Base-by-base conservation (phyloP, 495 filamentous ascomycete genomes). In the Collariella sp. region DNA sequence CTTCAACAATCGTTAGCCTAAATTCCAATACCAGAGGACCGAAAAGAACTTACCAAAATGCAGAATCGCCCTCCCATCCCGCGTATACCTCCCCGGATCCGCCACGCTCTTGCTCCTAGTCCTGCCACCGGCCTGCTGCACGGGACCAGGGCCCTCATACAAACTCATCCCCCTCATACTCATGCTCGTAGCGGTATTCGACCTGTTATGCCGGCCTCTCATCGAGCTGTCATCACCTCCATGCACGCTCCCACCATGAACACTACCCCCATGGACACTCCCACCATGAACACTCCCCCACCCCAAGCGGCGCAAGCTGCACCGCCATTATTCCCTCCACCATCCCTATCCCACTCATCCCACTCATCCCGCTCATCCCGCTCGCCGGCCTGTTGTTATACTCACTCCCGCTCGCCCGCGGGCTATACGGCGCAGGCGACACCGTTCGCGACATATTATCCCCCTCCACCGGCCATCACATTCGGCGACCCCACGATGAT, bases 41-140 rank as follows among this genome's bases (percentile, higher is more conserved):
- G 38, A 23, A 12, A 40, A 26, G 12, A 38, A 76, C 89, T 83
- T 78, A 96, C 93, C 86, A 70, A 88, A 96, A 71, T 95, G 87
- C 63, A 99, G 64, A 62, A 97, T 91, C 42, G 85, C 82, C 53
- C 87, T 81, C 26, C 93, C 94, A 65, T 96, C 91, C 58, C 82
- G 80, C 33, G 87, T 91, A 61, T 91, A 88, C 54, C 84, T 72
- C 12, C 72, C 75, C 29, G 76, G 80, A 63, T 84, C 83, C 33
- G 83, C 88, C 55, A 89, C 75, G 58, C 91, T 95, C 74, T 88
- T 86, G 65, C 90, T 95, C 57, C 91, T 76, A 49, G 78, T 81
- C 40, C 49, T 26, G 12, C 29, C 40, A 19, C 47, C 39, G 16
- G 74, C 70, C 40, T 79, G 59, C 35, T 63, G 60, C 50, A 65